Evolutionary conservation across 345 rosid species (phyloP).

Genomic region (Moricandia arvensis): DNA sequence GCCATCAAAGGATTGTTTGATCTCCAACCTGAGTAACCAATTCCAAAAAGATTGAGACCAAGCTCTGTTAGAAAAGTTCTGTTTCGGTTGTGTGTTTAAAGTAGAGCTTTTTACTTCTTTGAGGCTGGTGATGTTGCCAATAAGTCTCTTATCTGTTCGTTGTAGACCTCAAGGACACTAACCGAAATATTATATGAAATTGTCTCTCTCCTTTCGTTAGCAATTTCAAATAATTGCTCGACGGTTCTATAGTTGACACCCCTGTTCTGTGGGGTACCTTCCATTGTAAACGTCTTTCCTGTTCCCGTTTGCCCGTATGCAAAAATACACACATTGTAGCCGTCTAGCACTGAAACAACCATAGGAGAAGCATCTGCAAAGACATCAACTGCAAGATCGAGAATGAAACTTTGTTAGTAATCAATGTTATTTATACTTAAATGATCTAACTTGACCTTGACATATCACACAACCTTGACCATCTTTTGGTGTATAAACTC

Average conservation of each 20-base stretch:
- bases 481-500: slow-evolving; percentile 81
- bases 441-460: slow-evolving; percentile 9
- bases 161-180: slow-evolving; percentile 96
- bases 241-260: slow-evolving; percentile 97
- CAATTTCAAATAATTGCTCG: slow-evolving; percentile 68
- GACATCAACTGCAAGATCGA: slow-evolving; percentile 65
- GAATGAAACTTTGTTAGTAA: slow-evolving; percentile 1
- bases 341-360: slow-evolving; percentile 90
- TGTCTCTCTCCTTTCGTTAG: slow-evolving; percentile 76
- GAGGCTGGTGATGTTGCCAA: slow-evolving; percentile 75
- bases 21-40: slow-evolving; percentile 59
- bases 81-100: neutral
- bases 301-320: slow-evolving; percentile 99
- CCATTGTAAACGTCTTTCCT: slow-evolving; percentile 98
- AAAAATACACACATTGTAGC: slow-evolving; percentile 95
- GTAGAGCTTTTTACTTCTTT: slow-evolving; percentile 54
- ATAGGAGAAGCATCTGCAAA: slow-evolving; percentile 86
- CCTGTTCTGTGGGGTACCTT: slow-evolving; percentile 75
- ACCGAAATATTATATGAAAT: slow-evolving; percentile 70
- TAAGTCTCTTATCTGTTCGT: slow-evolving; percentile 94
- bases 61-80: neutral
- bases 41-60: neutral
- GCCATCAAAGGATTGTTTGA: slow-evolving; percentile 86
- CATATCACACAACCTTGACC: slow-evolving; percentile 67
- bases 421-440: neutral